Conservation (phyloP, 768 basidiomycete species). For the Phlebiopsis flavidoalba region DNA sequence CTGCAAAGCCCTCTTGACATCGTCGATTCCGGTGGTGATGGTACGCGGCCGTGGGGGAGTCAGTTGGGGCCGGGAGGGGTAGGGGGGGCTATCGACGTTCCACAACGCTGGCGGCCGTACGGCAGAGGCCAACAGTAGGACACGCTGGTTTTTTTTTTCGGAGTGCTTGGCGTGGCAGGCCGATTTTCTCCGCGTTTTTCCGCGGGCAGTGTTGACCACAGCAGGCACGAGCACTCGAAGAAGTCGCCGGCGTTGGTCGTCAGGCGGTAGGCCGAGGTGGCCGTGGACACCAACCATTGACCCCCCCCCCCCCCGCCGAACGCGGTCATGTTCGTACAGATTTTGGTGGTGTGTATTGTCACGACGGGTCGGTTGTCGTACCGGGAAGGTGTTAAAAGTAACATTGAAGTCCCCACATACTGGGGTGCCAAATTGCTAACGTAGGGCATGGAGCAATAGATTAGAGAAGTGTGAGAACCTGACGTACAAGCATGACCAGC, state of each 20-base stretch:
- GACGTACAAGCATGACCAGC: neutral
- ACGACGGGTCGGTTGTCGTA: constrained; percentile 63
- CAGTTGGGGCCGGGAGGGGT: too few species aligned
- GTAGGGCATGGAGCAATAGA: neutral
- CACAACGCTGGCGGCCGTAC: constrained; percentile 28
- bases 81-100: constrained; percentile 33
- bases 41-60: constrained; percentile 35
- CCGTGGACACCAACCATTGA: constrained; percentile 56
- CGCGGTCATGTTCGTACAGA: constrained; percentile 29
- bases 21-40: constrained; percentile 48
- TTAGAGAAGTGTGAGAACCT: neutral
- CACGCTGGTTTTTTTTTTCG: too few species aligned
- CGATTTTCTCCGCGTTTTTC: constrained; percentile 54
- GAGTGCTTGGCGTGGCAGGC: too few species aligned
- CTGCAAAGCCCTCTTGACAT: constrained; percentile 31
- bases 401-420: constrained; percentile 71
- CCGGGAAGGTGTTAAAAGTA: constrained; percentile 41
- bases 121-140: constrained; percentile 47
- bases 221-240: constrained; percentile 38
- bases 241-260: constrained; percentile 27
- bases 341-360: too few species aligned
- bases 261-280: constrained; percentile 25
- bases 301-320: too few species aligned
- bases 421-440: constrained; percentile 47
- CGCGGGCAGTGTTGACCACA: too few species aligned